Evolutionary conservation across 306 rosid species (phyloP), one percentile per base, ranked within the genome.

Genomic region (Sechiopsis laciniata): DNA sequence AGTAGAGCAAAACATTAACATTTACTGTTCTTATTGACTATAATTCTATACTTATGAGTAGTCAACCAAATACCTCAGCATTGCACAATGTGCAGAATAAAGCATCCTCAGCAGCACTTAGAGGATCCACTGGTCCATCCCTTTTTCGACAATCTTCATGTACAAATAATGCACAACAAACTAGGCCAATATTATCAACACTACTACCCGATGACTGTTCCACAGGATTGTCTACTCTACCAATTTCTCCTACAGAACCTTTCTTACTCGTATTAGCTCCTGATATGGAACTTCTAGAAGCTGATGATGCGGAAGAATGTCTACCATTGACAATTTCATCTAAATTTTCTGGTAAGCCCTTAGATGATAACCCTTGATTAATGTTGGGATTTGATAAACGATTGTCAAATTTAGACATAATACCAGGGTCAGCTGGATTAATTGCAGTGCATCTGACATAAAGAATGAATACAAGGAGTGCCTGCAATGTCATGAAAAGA

Each of bases 361-460:
- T 75, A 24, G 81, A 11, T 20, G 88, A 80, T 74, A 87, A 77
- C 74, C 72, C 84, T 74, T 71, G 89, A 77, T 87, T 78, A 51
- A 84, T 60, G 54, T 80, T 75, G 53, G 76, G 72, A 55, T 35
- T 83, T 74, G 74, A 73, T 51, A 48, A 65, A 62, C 85, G 80
- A 65, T 80, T 79, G 48, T 85, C 86, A 82, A 90, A 93, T 80
- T 82, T 88, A 76, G 86, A 86, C 94, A 93, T 90, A 64, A 93
- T 93, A 78, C 98, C 95, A 6, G 98, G 97, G 85, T 93, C 98
- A 8, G 98, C 97, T 50, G 98, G 98, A 82, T 93, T 93, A 72
- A 93, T 93, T 74, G 98, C 98, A 37, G 98, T 93, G 75, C 96
- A 93, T 79, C 98, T 88, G 65, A 87, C 81, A 62, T 93, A 93